phyloP scores from a whole-genome alignment of 257 asterid genomes.

The Ocimum tenuiflorum region DNA sequence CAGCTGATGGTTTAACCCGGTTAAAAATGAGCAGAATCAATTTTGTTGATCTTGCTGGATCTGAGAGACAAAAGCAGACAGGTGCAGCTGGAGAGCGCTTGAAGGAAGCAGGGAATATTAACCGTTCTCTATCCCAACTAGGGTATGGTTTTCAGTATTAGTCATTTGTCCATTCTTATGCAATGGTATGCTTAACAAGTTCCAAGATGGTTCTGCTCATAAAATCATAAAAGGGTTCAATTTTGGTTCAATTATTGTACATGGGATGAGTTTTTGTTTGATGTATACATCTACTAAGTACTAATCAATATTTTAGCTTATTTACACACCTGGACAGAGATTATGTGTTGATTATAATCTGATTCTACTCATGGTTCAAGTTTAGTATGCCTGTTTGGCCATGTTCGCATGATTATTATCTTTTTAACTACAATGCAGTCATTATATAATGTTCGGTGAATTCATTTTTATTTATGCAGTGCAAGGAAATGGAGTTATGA shows the following conservation, averaged over 20 bases:
- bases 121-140: conserved; percentile 93
- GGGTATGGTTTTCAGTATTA: conserved; percentile 48
- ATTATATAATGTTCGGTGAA: not conserved
- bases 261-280: too few relatives aligned
- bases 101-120: conserved; percentile 98
- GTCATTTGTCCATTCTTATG: not conserved
- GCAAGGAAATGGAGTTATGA: not conserved
- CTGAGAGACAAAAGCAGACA: conserved; percentile 95
- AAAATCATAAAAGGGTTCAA: not conserved
- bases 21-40: conserved; percentile 83
- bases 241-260: too few relatives aligned
- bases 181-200: not conserved
- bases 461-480: conserved; percentile 5
- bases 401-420: too few relatives aligned
- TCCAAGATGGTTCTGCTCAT: not conserved
- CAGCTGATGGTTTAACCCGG: conserved; percentile 74
- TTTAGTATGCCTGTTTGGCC: too few relatives aligned
- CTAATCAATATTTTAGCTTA: not conserved
- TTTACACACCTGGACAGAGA: not conserved
- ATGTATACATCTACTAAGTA: not conserved
- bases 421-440: too few relatives aligned
- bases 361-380: too few relatives aligned
- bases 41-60: conserved; percentile 99
- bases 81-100: conserved; percentile 99
- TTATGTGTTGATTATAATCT: too few relatives aligned